Conservation (phyloP, 1,284 basidiomycete genomes). For the Veloboletus limbatus region DNA sequence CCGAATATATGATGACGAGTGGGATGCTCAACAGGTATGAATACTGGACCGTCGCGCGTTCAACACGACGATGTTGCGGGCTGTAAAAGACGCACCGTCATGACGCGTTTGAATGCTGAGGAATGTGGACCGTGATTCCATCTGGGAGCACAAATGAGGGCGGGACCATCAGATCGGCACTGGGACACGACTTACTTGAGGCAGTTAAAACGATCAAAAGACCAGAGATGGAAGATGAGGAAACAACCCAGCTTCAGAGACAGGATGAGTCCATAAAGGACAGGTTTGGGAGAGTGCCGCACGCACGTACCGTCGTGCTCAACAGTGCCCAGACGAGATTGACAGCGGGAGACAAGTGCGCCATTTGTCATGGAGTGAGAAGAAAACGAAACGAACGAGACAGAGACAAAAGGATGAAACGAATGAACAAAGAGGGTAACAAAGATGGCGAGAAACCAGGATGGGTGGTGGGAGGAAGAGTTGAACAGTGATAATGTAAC, state of each 20-base stretch:
- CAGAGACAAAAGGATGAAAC: too few species aligned
- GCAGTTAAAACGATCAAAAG: slow-evolving; percentile 73
- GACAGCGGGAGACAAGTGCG: slow-evolving; percentile 58
- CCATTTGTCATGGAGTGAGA: slow-evolving; percentile 56
- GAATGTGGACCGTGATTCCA: slow-evolving; percentile 64
- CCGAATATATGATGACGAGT: slow-evolving; percentile 52
- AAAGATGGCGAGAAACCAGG: too few species aligned
- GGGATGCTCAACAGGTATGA: slow-evolving; percentile 67
- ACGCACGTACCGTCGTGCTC: slow-evolving; percentile 43
- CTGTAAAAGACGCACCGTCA: slow-evolving; percentile 55
- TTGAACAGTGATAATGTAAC: too few species aligned
- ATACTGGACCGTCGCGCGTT: slow-evolving; percentile 46
- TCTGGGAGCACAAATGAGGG: slow-evolving; percentile 34
- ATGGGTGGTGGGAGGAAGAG: too few species aligned
- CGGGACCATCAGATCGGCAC: not conserved
- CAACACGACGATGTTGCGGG: not conserved
- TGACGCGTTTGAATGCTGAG: slow-evolving; percentile 74
- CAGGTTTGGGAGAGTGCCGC: too few species aligned
- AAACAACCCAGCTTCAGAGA: slow-evolving; percentile 55
- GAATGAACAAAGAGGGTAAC: too few species aligned
- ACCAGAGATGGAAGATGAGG: slow-evolving; percentile 71
- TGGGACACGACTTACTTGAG: slow-evolving; percentile 45
- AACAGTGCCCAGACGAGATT: slow-evolving; percentile 63
- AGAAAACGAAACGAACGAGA: too few species aligned
- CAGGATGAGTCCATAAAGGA: not conserved